phyloP scores from a whole-genome alignment of 352 stramenopile species.

The Globisporangium megalacanthum region DNA sequence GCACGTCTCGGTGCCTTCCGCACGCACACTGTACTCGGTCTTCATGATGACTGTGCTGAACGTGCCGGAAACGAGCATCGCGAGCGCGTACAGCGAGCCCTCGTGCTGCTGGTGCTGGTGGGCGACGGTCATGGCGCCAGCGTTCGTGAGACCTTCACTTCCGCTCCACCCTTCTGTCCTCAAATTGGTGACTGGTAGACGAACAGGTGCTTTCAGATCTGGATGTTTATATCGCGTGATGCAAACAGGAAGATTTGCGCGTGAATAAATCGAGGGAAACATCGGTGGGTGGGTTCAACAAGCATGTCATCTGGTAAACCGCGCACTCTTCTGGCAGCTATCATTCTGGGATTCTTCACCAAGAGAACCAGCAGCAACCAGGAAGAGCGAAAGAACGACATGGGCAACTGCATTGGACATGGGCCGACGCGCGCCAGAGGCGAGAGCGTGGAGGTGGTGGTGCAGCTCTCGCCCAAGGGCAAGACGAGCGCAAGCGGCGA shows the following conservation, averaged over 20 bases:
- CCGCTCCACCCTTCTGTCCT: too few species aligned
- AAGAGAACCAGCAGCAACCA: slow-evolving; percentile 1
- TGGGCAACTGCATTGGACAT: slow-evolving; percentile 58
- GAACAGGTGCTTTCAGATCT: too few species aligned
- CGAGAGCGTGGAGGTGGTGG: slow-evolving; percentile 10
- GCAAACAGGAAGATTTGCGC: too few species aligned
- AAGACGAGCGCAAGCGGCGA: slow-evolving; percentile 17
- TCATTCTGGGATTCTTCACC: neutral
- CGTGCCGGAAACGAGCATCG: slow-evolving; percentile 78
- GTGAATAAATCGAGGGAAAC: too few species aligned
- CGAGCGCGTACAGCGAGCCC: slow-evolving; percentile 43
- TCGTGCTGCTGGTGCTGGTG: slow-evolving; percentile 9
- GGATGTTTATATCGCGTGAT: too few species aligned
- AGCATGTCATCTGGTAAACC: too few species aligned
- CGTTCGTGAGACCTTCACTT: neutral
- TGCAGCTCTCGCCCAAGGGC: slow-evolving; percentile 9
- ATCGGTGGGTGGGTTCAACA: too few species aligned
- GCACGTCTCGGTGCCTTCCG: slow-evolving; percentile 46
- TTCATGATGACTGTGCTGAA: slow-evolving; percentile 87
- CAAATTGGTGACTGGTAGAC: neutral
- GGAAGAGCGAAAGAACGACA: slow-evolving; percentile 4
- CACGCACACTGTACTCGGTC: slow-evolving; percentile 66
- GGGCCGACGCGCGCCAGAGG: neutral
- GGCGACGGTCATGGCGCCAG: neutral
- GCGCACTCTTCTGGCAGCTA: neutral